Conservation (phyloP, 768 basidiomycete genomes). For the Rhodotorula sphaerocarpa region DNA sequence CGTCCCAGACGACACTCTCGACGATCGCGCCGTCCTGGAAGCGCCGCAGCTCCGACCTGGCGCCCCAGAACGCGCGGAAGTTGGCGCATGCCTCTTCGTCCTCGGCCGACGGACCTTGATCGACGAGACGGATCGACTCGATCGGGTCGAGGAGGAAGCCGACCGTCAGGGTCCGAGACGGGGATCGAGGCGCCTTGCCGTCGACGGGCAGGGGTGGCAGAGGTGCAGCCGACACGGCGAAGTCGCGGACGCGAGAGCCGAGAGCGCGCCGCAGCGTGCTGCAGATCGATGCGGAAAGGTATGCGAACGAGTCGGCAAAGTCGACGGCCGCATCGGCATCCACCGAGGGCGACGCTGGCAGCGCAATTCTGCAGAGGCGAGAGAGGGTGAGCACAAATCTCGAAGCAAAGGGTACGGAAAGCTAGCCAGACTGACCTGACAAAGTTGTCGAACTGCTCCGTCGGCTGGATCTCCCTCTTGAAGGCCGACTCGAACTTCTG, state of each 20-base stretch:
- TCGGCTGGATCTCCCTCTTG: slow-evolving; percentile 10
- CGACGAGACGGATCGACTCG: slow-evolving; percentile 74
- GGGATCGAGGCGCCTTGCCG: slow-evolving; percentile 41
- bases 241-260: slow-evolving; percentile 60
- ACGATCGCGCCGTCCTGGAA: slow-evolving; percentile 92
- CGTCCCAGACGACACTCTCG: slow-evolving; percentile 94
- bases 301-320: slow-evolving; percentile 12
- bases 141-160: slow-evolving; percentile 67
- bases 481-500: slow-evolving; percentile 31
- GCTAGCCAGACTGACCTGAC: slow-evolving; percentile 20
- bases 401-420: too few species aligned
- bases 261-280: slow-evolving; percentile 55
- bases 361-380: slow-evolving; percentile 12
- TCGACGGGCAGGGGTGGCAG: background rate
- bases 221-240: slow-evolving; percentile 48
- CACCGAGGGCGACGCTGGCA: slow-evolving; percentile 12
- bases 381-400: background rate
- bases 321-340: slow-evolving; percentile 27
- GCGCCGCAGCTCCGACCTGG: slow-evolving; percentile 79
- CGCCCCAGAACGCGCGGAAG: slow-evolving; percentile 84
- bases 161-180: slow-evolving; percentile 51
- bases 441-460: slow-evolving; percentile 32
- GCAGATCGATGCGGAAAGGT: slow-evolving; percentile 39
- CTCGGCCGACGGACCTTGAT: slow-evolving; percentile 72
- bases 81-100: slow-evolving; percentile 52